A percentile compares a stretch with the other conserved stretches of the same genome.
Conservation (phyloP, 1,139 yeast species). For the Zygotorulaspora mrakii region DNA sequence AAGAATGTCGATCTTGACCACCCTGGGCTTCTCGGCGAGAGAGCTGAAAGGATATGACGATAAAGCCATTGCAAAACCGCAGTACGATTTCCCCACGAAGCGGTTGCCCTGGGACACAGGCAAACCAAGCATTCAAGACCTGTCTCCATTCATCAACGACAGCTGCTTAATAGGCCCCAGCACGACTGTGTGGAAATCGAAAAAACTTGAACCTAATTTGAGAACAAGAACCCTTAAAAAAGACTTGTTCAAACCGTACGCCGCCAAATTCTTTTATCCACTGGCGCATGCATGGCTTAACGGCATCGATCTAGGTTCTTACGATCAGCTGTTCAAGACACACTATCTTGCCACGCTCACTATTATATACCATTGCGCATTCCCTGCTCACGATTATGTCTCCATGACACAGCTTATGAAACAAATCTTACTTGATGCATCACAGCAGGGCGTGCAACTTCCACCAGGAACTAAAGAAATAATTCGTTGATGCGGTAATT, state of each 20-base stretch:
- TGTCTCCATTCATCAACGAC: constrained; percentile 18
- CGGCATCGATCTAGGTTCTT: constrained; percentile 39
- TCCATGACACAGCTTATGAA: constrained; percentile 34
- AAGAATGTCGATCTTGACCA: constrained; percentile 53
- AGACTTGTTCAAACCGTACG: constrained; percentile 36
- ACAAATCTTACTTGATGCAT: constrained; percentile 22
- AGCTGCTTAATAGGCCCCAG: constrained; percentile 8
- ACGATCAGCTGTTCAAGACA: constrained; percentile 37
- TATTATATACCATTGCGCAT: constrained; percentile 36
- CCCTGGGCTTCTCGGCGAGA: constrained; percentile 57
- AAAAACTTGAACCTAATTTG: constrained; percentile 28
- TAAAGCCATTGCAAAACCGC: constrained; percentile 36
- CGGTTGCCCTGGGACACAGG: constrained; percentile 32
- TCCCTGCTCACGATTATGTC: constrained; percentile 38
- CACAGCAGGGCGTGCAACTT: constrained; percentile 20
- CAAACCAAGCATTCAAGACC: constrained; percentile 16
- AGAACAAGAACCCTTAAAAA: constrained; percentile 7
- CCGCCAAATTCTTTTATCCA: constrained; percentile 39
- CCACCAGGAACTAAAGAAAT: not conserved
- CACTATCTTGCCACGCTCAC: constrained; percentile 39
- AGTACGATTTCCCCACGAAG: constrained; percentile 37
- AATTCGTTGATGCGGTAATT: constrained; percentile 1
- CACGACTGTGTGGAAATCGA: constrained; percentile 35
- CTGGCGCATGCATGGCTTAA: constrained; percentile 40
- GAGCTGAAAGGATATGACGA: constrained; percentile 62